These are phyloP conservation scores for Torulaspora quercuum DNA, from an alignment of 805 yeast genomes.

Conservation along the genomic window DNA sequence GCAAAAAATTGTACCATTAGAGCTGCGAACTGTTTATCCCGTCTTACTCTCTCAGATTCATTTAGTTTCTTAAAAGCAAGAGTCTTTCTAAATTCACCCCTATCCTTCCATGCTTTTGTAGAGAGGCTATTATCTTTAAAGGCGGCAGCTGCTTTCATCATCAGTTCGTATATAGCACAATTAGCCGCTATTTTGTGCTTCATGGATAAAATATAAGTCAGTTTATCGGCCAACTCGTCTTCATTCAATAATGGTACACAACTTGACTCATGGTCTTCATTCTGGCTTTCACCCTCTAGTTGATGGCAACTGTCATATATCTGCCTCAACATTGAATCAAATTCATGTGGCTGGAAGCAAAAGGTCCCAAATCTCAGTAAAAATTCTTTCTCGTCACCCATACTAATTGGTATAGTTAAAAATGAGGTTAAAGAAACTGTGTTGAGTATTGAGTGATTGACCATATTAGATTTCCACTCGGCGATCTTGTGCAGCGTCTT, in stretches of 20 bases:
- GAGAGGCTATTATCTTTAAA: constrained; percentile 57
- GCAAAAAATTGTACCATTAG: constrained; percentile 62
- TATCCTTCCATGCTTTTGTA: constrained; percentile 66
- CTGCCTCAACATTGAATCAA: constrained; percentile 16
- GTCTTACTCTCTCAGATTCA: constrained; percentile 38
- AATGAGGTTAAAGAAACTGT: constrained; percentile 23
- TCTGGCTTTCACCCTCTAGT: constrained; percentile 1
- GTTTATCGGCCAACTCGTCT: neutral
- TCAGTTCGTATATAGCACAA: constrained; percentile 54
- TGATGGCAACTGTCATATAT: constrained; percentile 7
- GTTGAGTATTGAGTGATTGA: constrained; percentile 25
- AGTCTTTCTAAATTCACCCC: constrained; percentile 69
- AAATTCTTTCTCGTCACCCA: constrained; percentile 28
- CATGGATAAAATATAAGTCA: constrained; percentile 16
- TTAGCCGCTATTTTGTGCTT: constrained; percentile 40
- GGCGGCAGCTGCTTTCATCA: constrained; percentile 62
- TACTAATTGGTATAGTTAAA: constrained; percentile 30
- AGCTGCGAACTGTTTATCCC: constrained; percentile 53
- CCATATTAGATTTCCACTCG: constrained; percentile 16
- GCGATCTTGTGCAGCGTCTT: constrained; percentile 18
- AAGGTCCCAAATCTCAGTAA: constrained; percentile 26
- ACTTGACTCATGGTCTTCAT: neutral
- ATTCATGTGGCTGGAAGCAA: constrained; percentile 27
- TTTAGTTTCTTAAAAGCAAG: constrained; percentile 50
- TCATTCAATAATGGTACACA: neutral